Conservation (phyloP, 495 filamentous ascomycete genomes). For the Neurospora sp. region DNA sequence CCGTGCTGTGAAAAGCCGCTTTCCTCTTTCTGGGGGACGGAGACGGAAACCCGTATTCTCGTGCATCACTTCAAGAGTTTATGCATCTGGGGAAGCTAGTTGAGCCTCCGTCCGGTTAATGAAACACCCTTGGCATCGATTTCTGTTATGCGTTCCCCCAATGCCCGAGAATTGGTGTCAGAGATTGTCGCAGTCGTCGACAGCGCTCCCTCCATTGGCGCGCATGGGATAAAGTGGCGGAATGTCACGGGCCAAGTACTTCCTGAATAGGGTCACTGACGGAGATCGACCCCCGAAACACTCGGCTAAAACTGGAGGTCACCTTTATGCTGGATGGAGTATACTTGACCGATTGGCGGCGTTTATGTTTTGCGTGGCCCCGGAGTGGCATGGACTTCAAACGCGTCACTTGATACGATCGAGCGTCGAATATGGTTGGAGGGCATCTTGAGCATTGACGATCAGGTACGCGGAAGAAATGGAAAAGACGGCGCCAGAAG, state of each 20-base stretch:
- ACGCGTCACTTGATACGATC: neutral
- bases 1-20: neutral
- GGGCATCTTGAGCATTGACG: neutral
- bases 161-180: neutral
- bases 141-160: constrained; percentile 3
- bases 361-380: constrained; percentile 2
- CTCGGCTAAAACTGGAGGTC: constrained; percentile 5
- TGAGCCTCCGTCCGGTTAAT: constrained; percentile 2
- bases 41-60: constrained; percentile 1
- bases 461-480: neutral
- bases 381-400: neutral
- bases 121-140: neutral
- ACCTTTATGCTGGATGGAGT: neutral
- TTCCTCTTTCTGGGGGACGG: constrained; percentile 2
- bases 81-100: neutral
- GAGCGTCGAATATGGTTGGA: neutral
- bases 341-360: constrained; percentile 2
- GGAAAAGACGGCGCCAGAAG: neutral
- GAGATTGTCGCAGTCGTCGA: neutral
- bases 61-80: neutral
- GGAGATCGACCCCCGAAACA: neutral
- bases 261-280: neutral
- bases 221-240: neutral
- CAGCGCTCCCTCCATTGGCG: constrained; percentile 2
- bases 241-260: neutral